Evolutionary conservation across 2,329 filamentous ascomycete genomes (phyloP).

Genomic region (Orbilia ellipsospora): DNA sequence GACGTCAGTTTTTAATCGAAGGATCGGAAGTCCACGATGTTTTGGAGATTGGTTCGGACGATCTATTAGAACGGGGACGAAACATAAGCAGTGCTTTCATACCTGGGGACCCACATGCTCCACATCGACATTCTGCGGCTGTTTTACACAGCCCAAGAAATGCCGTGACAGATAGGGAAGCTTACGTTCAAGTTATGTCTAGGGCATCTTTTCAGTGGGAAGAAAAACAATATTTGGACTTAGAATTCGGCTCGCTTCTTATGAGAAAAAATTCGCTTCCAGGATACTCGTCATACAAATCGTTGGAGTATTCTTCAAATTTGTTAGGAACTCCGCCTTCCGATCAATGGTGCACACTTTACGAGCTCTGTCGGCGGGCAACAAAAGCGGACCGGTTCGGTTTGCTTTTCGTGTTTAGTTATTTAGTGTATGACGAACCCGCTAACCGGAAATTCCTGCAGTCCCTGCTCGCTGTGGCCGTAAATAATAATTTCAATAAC

Average conservation of each 20-base stretch:
- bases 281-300: not conserved
- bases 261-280: not conserved
- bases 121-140: not conserved
- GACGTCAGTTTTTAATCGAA: slow-evolving; percentile 18
- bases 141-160: slow-evolving; percentile 1
- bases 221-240: not conserved
- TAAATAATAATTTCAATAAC: not conserved
- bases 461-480: slow-evolving; percentile 12
- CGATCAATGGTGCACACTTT: slow-evolving; percentile 23
- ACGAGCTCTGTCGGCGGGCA: slow-evolving; percentile 15
- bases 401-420: slow-evolving; percentile 18
- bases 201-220: slow-evolving; percentile 1
- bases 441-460: slow-evolving; percentile 5
- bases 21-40: not conserved
- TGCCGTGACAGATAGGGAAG: not conserved
- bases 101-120: not conserved
- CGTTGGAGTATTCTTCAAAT: too few species aligned
- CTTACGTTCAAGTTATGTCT: slow-evolving; percentile 15
- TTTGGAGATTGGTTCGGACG: not conserved
- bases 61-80: slow-evolving; percentile 16
- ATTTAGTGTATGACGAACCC: not conserved
- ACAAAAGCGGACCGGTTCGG: slow-evolving; percentile 2
- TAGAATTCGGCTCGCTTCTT: not conserved
- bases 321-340: not conserved
- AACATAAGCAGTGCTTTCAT: slow-evolving; percentile 29